Evolutionary conservation across 495 filamentous ascomycete species (phyloP).

Genomic region (Chaetomium tenue): DNA sequence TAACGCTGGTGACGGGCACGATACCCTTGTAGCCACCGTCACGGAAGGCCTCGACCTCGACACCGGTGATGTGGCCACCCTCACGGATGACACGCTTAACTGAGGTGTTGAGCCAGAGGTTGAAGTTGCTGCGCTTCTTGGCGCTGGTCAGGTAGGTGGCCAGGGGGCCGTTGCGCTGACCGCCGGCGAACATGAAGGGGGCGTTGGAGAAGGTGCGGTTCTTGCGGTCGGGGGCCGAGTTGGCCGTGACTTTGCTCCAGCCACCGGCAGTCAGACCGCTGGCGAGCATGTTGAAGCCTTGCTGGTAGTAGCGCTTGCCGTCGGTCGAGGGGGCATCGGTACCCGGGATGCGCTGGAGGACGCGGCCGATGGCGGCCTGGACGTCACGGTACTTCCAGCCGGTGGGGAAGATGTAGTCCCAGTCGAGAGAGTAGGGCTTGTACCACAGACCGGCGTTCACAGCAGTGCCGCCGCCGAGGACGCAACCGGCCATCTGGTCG

Average conservation of each 20-base stretch:
- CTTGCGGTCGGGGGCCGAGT: constrained; percentile 60
- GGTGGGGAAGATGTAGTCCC: constrained; percentile 69
- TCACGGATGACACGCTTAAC: constrained; percentile 64
- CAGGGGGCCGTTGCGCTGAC: constrained; percentile 68
- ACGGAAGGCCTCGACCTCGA: constrained; percentile 61
- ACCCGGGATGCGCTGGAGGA: constrained; percentile 69
- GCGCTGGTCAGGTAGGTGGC: constrained; percentile 71
- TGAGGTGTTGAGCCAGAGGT: constrained; percentile 61
- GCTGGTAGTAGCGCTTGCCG: constrained; percentile 65
- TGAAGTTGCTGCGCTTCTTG: constrained; percentile 61
- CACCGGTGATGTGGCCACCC: constrained; percentile 60
- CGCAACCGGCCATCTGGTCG: constrained; percentile 71
- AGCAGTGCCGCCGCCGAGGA: constrained; percentile 75
- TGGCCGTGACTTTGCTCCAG: constrained; percentile 63
- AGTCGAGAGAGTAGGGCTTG: constrained; percentile 55
- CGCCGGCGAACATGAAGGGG: constrained; percentile 67
- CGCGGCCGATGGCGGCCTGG: constrained; percentile 53
- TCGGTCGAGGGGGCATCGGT: constrained; percentile 66
- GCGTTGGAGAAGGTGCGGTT: constrained; percentile 63
- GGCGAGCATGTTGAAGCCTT: constrained; percentile 60
- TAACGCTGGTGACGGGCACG: constrained; percentile 55
- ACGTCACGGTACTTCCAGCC: constrained; percentile 71
- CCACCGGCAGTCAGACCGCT: constrained; percentile 55
- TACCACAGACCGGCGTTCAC: constrained; percentile 65
- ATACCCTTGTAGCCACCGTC: constrained; percentile 57